phyloP scores from a whole-genome alignment of 2,329 filamentous ascomycete species.

The Gyromitra esculenta region DNA sequence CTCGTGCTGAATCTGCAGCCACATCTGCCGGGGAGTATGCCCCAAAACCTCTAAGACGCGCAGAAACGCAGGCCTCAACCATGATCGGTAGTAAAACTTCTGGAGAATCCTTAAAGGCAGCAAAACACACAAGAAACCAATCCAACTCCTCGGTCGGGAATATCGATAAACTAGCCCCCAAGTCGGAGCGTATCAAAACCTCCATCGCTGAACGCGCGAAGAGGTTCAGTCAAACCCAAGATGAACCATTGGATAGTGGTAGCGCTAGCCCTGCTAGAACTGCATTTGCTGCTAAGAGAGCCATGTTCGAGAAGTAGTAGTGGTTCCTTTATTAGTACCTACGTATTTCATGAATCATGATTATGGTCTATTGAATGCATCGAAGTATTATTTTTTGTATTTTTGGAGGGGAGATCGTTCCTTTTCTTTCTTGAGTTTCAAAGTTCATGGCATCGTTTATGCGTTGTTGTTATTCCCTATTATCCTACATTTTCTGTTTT shows the following conservation, averaged over 20 bases:
- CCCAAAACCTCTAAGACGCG: slow-evolving; percentile 32
- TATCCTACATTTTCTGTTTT: slow-evolving; percentile 23
- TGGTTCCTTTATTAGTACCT: neutral
- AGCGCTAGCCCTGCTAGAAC: slow-evolving; percentile 37
- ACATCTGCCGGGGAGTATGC: slow-evolving; percentile 2
- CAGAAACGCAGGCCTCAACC: slow-evolving; percentile 32
- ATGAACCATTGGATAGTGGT: slow-evolving; percentile 38
- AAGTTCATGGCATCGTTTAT: slow-evolving; percentile 1
- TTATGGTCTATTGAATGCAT: slow-evolving; percentile 10
- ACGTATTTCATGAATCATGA: slow-evolving; percentile 28
- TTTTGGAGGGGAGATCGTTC: neutral
- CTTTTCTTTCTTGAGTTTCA: slow-evolving; percentile 14
- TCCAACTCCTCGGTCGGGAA: slow-evolving; percentile 28
- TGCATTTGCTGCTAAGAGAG: slow-evolving; percentile 47
- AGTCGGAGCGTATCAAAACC: slow-evolving; percentile 35
- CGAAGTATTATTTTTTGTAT: slow-evolving; percentile 6
- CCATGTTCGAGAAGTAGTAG: slow-evolving; percentile 55
- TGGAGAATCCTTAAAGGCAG: slow-evolving; percentile 36
- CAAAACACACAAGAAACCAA: slow-evolving; percentile 34
- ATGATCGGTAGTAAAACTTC: slow-evolving; percentile 36
- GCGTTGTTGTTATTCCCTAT: slow-evolving; percentile 19
- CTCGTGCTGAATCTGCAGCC: slow-evolving; percentile 22
- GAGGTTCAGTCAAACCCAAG: slow-evolving; percentile 47
- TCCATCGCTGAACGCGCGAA: slow-evolving; percentile 41
- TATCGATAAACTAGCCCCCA: slow-evolving; percentile 22